These are phyloP conservation scores for Phytophthora boehmeriae DNA, from an alignment of 352 stramenopile genomes.

Conservation along the genomic window DNA sequence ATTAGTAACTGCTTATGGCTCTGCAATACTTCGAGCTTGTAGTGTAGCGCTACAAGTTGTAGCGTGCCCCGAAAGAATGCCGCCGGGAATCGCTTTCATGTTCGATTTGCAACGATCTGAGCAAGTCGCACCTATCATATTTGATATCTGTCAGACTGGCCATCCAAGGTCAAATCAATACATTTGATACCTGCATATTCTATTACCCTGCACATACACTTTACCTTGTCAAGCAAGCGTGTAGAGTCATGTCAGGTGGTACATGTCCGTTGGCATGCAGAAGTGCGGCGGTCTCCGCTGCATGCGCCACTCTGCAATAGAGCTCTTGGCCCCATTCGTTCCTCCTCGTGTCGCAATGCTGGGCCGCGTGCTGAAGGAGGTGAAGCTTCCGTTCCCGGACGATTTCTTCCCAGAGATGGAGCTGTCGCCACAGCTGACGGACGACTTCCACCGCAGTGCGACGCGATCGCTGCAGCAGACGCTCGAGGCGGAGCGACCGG, in stretches of 20 bases:
- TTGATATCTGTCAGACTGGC: too few relatives aligned
- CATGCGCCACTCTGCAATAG: conserved; percentile 29
- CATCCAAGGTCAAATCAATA: too few relatives aligned
- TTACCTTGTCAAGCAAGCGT: neutral
- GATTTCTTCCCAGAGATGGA: conserved; percentile 66
- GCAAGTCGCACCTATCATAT: too few relatives aligned
- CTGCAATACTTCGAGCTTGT: neutral
- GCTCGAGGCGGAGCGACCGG: conserved; percentile 46
- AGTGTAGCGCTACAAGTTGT: neutral
- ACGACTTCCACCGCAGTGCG: conserved; percentile 42
- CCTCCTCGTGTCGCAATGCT: conserved; percentile 35
- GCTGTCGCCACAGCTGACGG: conserved; percentile 39
- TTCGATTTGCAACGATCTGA: conserved; percentile 21
- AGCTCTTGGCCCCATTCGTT: neutral
- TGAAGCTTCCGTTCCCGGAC: conserved; percentile 66
- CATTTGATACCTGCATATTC: too few relatives aligned
- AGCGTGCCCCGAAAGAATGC: neutral
- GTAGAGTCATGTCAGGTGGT: conserved; percentile 24
- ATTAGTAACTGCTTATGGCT: too few relatives aligned
- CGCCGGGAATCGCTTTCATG: too few relatives aligned
- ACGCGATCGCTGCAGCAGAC: conserved; percentile 42
- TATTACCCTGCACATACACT: too few relatives aligned
- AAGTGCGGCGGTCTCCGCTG: conserved; percentile 9
- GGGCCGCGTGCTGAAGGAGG: conserved; percentile 62
- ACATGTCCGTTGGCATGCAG: conserved; percentile 6